Percentiles rank a stretch among this genome's conserved stretches.
Conservation (phyloP, 2,329 filamentous ascomycete genomes). For the Fusarium newnesense region DNA sequence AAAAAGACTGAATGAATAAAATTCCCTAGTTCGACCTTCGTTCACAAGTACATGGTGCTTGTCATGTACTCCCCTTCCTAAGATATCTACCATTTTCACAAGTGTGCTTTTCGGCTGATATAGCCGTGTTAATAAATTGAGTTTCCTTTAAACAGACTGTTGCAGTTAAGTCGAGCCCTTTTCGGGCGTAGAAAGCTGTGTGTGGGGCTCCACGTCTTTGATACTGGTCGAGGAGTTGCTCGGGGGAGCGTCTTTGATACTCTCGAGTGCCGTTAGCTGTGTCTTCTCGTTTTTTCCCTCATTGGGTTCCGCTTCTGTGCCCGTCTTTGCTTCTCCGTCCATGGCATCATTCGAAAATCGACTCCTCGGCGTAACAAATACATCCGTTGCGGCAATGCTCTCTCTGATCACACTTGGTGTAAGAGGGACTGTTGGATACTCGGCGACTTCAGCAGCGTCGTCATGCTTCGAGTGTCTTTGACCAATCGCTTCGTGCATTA, state of each 20-base stretch:
- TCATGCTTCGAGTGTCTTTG: conserved; percentile 11
- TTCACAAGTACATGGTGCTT: background rate
- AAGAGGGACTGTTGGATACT: conserved; percentile 2
- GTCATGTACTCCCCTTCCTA: background rate
- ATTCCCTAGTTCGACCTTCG: background rate
- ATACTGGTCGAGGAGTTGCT: background rate
- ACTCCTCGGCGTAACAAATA: conserved; percentile 39
- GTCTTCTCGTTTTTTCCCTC: background rate
- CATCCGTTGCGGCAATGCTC: conserved; percentile 33
- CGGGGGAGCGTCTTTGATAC: background rate
- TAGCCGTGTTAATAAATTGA: background rate
- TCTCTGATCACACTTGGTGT: conserved; percentile 26
- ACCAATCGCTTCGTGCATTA: conserved; percentile 26
- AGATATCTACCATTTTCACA: background rate
- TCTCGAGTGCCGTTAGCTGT: background rate
- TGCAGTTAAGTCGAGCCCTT: background rate
- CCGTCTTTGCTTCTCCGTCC: background rate
- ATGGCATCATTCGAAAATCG: conserved; percentile 17
- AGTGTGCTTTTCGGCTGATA: background rate
- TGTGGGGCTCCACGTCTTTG: background rate
- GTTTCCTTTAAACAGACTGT: background rate
- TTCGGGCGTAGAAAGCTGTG: background rate
- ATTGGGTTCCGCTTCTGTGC: background rate
- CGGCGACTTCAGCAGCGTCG: background rate
- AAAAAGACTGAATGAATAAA: conserved; percentile 10